A percentile compares a stretch with the other conserved stretches of the same genome.
These are phyloP conservation scores for Colletotrichum orchidophilum DNA, from an alignment of 2,329 filamentous ascomycete genomes.

Conservation along the genomic window DNA sequence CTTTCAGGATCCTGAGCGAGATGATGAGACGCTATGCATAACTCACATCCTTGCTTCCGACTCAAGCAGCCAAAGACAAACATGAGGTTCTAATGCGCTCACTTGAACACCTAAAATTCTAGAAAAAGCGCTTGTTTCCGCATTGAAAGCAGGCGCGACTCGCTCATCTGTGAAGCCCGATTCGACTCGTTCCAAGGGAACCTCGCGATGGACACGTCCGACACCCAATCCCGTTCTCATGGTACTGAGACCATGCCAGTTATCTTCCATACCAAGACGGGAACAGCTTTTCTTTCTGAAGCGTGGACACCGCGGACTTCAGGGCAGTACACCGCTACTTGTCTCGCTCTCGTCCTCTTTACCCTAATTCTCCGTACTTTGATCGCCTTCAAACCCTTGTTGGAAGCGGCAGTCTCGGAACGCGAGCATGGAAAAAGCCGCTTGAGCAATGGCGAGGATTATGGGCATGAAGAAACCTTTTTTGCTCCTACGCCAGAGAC, in stretches of 20 bases:
- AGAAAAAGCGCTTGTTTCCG: not conserved
- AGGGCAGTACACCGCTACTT: slow-evolving; percentile 10
- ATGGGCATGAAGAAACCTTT: not conserved
- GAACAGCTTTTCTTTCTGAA: not conserved
- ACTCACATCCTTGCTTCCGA: not conserved
- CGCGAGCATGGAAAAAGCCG: not conserved
- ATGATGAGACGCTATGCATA: not conserved
- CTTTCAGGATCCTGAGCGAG: not conserved
- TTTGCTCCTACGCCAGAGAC: not conserved
- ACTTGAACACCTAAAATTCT: not conserved
- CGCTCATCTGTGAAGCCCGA: not conserved
- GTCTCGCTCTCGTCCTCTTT: not conserved
- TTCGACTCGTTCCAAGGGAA: not conserved
- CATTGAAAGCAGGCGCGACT: not conserved
- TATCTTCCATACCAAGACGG: slow-evolving; percentile 22
- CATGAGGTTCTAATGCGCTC: not conserved
- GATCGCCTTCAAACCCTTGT: slow-evolving; percentile 14
- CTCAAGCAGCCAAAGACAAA: no score
- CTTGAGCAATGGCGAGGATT: not conserved
- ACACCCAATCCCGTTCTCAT: not conserved
- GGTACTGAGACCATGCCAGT: not conserved
- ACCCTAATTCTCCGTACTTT: slow-evolving; percentile 16
- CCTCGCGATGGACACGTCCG: not conserved
- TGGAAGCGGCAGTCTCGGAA: slow-evolving; percentile 11
- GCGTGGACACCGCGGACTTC: not conserved